Evolutionary conservation across 805 yeast species (phyloP).

Genomic region (Metschnikowia hibisci): DNA sequence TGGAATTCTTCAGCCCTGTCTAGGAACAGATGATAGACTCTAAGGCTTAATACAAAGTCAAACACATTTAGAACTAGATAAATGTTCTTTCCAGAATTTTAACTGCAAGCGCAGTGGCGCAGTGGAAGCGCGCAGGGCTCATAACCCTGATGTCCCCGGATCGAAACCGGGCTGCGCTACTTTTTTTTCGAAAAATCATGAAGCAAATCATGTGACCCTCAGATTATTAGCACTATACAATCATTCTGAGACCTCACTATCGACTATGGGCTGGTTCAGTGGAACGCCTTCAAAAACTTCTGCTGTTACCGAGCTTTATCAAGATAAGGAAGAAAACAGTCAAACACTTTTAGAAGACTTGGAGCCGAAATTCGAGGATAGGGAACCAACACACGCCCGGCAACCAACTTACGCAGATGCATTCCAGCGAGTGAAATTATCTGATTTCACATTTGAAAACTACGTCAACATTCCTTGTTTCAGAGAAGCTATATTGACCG

Average conservation of each 20-base stretch:
- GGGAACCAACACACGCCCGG: conserved; percentile 18
- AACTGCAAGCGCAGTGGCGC: conserved; percentile 83
- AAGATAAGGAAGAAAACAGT: conserved; percentile 18
- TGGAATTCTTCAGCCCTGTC: too few species aligned
- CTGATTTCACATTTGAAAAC: conserved; percentile 51
- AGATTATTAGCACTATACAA: neutral
- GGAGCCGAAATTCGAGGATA: conserved; percentile 48
- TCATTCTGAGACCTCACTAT: conserved; percentile 10
- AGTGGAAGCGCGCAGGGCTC: conserved; percentile 99
- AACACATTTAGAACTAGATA: neutral
- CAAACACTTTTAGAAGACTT: conserved; percentile 45
- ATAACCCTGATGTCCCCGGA: conserved; percentile 97
- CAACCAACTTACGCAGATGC: conserved; percentile 33
- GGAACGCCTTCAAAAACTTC: conserved; percentile 37
- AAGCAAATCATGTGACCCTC: conserved; percentile 7
- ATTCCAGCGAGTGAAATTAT: conserved; percentile 36
- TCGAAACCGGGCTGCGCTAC: conserved; percentile 95
- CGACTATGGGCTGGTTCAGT: conserved; percentile 42
- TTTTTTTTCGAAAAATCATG: conserved; percentile 25
- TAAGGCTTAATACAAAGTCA: neutral
- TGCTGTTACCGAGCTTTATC: conserved; percentile 27
- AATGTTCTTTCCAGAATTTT: neutral
- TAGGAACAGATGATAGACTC: neutral
- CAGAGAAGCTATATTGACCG: conserved; percentile 73
- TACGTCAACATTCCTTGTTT: conserved; percentile 69